A percentile compares a stretch with the other conserved stretches of the same genome.
These are phyloP conservation scores for Sphaerulina musiva DNA, from an alignment of 2,329 filamentous ascomycete genomes.

Conservation along the genomic window DNA sequence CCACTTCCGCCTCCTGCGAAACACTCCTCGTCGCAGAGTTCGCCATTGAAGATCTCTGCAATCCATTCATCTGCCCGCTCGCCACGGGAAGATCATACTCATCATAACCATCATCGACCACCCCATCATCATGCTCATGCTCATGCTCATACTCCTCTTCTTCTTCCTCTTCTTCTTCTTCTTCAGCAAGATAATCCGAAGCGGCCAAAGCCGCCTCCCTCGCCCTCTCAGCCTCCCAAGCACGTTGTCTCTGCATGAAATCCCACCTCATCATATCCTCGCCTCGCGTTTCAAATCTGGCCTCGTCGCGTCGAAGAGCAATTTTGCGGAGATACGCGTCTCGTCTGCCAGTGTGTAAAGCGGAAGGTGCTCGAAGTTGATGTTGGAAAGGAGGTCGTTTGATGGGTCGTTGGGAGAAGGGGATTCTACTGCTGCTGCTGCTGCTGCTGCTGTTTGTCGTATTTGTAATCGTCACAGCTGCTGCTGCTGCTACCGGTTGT, in stretches of 20 bases:
- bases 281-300: conserved; percentile 40
- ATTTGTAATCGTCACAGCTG: neutral
- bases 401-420: conserved; percentile 10
- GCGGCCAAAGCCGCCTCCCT: conserved; percentile 31
- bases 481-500: neutral
- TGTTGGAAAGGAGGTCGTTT: conserved; percentile 4
- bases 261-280: conserved; percentile 47
- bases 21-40: neutral
- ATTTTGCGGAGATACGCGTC: conserved; percentile 61
- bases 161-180: conserved; percentile 28
- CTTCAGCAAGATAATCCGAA: conserved; percentile 25
- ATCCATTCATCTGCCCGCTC: neutral
- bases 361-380: neutral
- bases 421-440: neutral
- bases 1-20: conserved; percentile 32
- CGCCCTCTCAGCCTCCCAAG: conserved; percentile 42
- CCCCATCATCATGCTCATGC: no score
- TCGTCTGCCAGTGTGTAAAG: conserved; percentile 38
- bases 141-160: conserved; percentile 17
- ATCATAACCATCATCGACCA: neutral
- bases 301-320: conserved; percentile 40
- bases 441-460: neutral
- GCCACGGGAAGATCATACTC: conserved; percentile 16
- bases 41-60: neutral
- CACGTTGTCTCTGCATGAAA: conserved; percentile 38